Evolutionary conservation across 2,329 filamentous ascomycete genomes (phyloP).

Genomic region (Xylaria digitata): DNA sequence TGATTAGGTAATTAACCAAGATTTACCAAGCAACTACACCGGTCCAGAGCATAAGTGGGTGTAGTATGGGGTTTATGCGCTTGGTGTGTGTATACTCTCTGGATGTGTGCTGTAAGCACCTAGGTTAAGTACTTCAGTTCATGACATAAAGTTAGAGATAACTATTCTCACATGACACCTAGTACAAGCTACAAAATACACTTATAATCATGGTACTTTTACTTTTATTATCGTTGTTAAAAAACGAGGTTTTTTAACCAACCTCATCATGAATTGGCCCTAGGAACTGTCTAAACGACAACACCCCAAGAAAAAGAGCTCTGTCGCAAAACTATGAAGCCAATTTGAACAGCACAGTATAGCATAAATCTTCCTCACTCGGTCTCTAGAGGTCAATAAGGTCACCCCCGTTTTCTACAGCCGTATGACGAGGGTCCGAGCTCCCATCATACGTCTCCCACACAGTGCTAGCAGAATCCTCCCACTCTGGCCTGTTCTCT

Average conservation of each 20-base stretch:
- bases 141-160: no score
- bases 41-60: no score
- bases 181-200: no score
- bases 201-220: no score
- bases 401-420: constrained; percentile 24
- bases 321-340: background rate
- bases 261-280: background rate
- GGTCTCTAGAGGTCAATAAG: constrained; percentile 34
- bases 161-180: no score
- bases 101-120: no score
- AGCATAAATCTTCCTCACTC: background rate
- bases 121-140: no score
- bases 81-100: no score
- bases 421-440: background rate
- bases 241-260: background rate
- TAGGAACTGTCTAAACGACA: background rate
- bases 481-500: constrained; percentile 41
- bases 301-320: background rate
- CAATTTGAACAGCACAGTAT: background rate
- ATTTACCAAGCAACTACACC: no score
- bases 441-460: constrained; percentile 9
- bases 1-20: no score
- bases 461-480: constrained; percentile 27
- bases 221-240: background rate
- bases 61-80: no score